These are phyloP conservation scores for Zymoseptoria ardabiliae DNA, from an alignment of 2,329 filamentous ascomycete genomes.

Conservation along the genomic window DNA sequence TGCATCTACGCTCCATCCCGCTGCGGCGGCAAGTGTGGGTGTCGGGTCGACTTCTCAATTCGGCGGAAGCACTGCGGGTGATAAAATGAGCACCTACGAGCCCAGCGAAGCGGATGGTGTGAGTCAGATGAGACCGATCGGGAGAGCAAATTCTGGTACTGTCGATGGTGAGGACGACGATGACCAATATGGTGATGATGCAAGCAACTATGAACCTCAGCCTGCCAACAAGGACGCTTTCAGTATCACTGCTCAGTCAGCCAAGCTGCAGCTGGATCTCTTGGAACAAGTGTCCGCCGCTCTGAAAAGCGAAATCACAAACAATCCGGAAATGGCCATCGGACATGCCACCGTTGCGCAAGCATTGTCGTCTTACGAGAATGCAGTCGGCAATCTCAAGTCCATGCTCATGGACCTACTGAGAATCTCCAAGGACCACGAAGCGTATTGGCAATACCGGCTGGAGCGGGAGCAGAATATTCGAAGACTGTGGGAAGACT, in stretches of 20 bases:
- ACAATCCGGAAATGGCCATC: slow-evolving; percentile 64
- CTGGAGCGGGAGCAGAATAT: slow-evolving; percentile 87
- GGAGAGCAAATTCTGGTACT: slow-evolving; percentile 35
- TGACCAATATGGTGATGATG: slow-evolving; percentile 74
- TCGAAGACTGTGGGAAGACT: slow-evolving; percentile 96
- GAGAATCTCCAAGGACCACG: slow-evolving; percentile 86
- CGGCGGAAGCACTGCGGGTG: slow-evolving; percentile 42
- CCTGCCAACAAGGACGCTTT: slow-evolving; percentile 84
- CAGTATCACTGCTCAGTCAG: slow-evolving; percentile 93
- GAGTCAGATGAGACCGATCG: slow-evolving; percentile 38
- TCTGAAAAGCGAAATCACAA: slow-evolving; percentile 61
- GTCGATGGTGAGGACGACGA: slow-evolving; percentile 58
- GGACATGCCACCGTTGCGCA: slow-evolving; percentile 69
- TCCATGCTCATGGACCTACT: slow-evolving; percentile 77
- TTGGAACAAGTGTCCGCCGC: slow-evolving; percentile 80
- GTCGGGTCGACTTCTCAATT: slow-evolving; percentile 28
- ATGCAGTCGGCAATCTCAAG: slow-evolving; percentile 79
- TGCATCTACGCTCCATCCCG: slow-evolving; percentile 26
- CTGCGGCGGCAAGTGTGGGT: slow-evolving; percentile 40
- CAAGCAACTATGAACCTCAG: slow-evolving; percentile 65
- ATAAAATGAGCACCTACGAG: slow-evolving; percentile 54
- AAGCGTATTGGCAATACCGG: slow-evolving; percentile 94
- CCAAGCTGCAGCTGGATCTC: slow-evolving; percentile 84
- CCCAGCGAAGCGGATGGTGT: slow-evolving; percentile 50
- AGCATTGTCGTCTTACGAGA: slow-evolving; percentile 78